phyloP scores from a whole-genome alignment of 768 basidiomycete species.

The Omphalotus guepiniiformis region DNA sequence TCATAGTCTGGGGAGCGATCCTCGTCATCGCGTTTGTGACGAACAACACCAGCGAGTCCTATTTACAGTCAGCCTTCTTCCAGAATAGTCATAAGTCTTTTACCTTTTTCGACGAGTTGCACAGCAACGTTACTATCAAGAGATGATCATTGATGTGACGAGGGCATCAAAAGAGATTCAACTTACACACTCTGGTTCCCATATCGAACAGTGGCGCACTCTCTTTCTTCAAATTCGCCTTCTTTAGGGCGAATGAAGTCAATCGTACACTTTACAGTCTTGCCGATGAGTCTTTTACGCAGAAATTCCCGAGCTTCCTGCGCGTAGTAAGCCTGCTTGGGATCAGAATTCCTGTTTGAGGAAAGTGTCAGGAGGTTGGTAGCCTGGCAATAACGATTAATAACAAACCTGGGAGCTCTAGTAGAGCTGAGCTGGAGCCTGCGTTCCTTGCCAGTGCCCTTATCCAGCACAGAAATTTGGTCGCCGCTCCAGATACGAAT shows the following conservation, averaged over 20 bases:
- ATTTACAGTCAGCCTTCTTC: background rate
- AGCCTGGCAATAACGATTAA: background rate
- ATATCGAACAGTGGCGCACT: slow-evolving; percentile 86
- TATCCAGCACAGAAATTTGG: slow-evolving; percentile 77
- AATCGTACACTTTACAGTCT: slow-evolving; percentile 73
- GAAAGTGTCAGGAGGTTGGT: slow-evolving; percentile 2
- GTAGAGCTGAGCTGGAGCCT: slow-evolving; percentile 87
- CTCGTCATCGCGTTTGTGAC: slow-evolving; percentile 94
- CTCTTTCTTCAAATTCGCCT: slow-evolving; percentile 91
- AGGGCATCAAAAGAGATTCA: background rate
- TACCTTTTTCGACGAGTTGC: slow-evolving; percentile 88
- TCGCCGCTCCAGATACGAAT: slow-evolving; percentile 90
- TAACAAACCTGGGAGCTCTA: slow-evolving; percentile 68
- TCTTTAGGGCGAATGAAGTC: slow-evolving; percentile 91
- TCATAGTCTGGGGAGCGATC: slow-evolving; percentile 95
- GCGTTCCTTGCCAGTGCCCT: slow-evolving; percentile 69
- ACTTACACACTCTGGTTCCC: slow-evolving; percentile 78
- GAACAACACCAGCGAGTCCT: slow-evolving; percentile 71
- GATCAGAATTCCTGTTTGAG: slow-evolving; percentile 78
- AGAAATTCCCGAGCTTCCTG: slow-evolving; percentile 93
- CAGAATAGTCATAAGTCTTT: background rate
- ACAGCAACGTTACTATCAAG: slow-evolving; percentile 81
- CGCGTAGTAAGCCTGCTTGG: slow-evolving; percentile 82
- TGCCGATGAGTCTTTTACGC: slow-evolving; percentile 88
- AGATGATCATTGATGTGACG: slow-evolving; percentile 5